Conservation (phyloP, 345 rosid species). For the Eutrema heterophyllum region DNA sequence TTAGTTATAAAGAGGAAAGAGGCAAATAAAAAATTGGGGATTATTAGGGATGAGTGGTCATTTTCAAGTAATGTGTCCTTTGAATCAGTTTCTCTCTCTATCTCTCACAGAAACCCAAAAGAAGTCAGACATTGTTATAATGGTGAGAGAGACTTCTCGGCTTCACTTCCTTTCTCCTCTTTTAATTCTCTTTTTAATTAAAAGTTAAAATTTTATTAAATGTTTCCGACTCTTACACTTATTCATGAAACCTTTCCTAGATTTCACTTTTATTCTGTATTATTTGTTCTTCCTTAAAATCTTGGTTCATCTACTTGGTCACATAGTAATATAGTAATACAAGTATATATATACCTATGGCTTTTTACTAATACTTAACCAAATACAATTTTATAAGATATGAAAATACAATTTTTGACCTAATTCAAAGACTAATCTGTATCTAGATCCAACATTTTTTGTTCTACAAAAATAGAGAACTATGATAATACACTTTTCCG, state of each 20-base stretch:
- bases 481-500: neutral
- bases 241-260: slow-evolving; percentile 18
- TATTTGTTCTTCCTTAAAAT: slow-evolving; percentile 13
- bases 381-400: neutral
- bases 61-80: slow-evolving; percentile 36
- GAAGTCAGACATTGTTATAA: slow-evolving; percentile 49
- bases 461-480: neutral
- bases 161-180: slow-evolving; percentile 25
- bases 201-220: neutral
- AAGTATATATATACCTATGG: neutral
- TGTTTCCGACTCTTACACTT: slow-evolving; percentile 13
- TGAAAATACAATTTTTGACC: neutral
- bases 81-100: slow-evolving; percentile 38
- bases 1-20: slow-evolving; percentile 10
- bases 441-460: neutral
- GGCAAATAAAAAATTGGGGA: slow-evolving; percentile 20
- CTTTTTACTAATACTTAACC: neutral
- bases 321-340: neutral
- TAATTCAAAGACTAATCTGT: neutral
- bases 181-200: slow-evolving; percentile 13
- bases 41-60: slow-evolving; percentile 31
- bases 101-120: slow-evolving; percentile 36
- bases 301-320: slow-evolving; percentile 1
- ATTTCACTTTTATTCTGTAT: slow-evolving; percentile 12
- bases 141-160: slow-evolving; percentile 77